phyloP scores from a whole-genome alignment of 2,329 filamentous ascomycete genomes.

The Exophiala lecanii-corni region DNA sequence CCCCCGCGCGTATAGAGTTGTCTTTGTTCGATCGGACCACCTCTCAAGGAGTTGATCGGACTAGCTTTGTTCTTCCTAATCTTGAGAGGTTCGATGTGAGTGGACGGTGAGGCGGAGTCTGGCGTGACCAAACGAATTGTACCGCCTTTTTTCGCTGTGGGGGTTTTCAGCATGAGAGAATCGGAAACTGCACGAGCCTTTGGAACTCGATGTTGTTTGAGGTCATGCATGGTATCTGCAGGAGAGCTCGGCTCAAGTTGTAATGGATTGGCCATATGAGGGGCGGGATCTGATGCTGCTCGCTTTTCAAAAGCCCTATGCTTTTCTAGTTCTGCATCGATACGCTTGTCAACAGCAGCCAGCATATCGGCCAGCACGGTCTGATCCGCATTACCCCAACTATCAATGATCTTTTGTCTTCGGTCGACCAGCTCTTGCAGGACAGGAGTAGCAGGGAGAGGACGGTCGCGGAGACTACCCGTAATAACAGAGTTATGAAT shows the following conservation, averaged over 20 bases:
- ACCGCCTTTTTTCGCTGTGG: constrained; percentile 27
- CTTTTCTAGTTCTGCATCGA: constrained; percentile 38
- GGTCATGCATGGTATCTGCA: constrained; percentile 26
- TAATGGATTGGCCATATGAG: constrained; percentile 3
- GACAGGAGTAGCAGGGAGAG: constrained; percentile 41
- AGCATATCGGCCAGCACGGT: constrained; percentile 52
- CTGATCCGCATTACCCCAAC: constrained; percentile 42
- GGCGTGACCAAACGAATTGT: constrained; percentile 57
- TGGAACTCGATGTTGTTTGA: constrained; percentile 15
- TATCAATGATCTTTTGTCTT: constrained; percentile 52
- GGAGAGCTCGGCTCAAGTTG: constrained; percentile 13
- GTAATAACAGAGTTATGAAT: constrained; percentile 28
- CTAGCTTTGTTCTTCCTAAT: constrained; percentile 46
- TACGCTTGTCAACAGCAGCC: constrained; percentile 54
- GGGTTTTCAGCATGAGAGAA: constrained; percentile 20
- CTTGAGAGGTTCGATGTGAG: constrained; percentile 48
- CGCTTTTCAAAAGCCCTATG: constrained; percentile 34
- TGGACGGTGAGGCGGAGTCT: constrained; percentile 43
- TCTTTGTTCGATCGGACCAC: constrained; percentile 31
- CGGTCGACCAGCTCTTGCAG: constrained; percentile 55
- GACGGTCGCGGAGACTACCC: constrained; percentile 33
- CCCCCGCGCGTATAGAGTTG: constrained; percentile 18
- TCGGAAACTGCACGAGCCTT: constrained; percentile 32
- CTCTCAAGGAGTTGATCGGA: constrained; percentile 23
- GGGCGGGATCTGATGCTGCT: constrained; percentile 44